A percentile compares a stretch with the other conserved stretches of the same genome.
These are phyloP conservation scores for Diaporthe vexans DNA, from an alignment of 2,329 filamentous ascomycete genomes.

Conservation along the genomic window DNA sequence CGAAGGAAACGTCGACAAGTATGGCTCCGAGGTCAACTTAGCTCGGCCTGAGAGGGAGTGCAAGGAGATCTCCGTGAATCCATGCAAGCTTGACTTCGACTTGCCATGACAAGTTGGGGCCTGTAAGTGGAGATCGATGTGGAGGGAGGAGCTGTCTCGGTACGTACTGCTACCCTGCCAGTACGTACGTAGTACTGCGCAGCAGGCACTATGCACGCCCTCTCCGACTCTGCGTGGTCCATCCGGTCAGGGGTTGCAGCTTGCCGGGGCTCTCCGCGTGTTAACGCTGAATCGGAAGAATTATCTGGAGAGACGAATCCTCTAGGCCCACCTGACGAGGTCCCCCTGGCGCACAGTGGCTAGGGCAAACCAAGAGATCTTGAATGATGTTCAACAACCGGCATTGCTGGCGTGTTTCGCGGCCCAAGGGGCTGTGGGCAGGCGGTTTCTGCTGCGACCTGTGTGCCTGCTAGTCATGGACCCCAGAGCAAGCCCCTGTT, in stretches of 20 bases:
- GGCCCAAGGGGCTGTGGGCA: slow-evolving; percentile 28
- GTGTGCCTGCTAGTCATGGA: slow-evolving; percentile 27
- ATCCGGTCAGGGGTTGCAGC: slow-evolving; percentile 39
- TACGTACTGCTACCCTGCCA: slow-evolving; percentile 35
- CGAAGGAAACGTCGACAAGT: slow-evolving; percentile 29
- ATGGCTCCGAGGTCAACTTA: slow-evolving; percentile 34
- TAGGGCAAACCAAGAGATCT: slow-evolving; percentile 25
- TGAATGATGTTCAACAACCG: slow-evolving; percentile 39
- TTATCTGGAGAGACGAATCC: slow-evolving; percentile 41
- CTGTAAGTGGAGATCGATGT: slow-evolving; percentile 39
- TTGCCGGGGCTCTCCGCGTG: slow-evolving; percentile 43
- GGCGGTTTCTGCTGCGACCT: slow-evolving; percentile 21
- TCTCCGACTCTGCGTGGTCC: slow-evolving; percentile 33
- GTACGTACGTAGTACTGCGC: slow-evolving; percentile 35
- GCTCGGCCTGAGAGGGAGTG: slow-evolving; percentile 30
- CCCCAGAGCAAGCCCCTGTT: slow-evolving; percentile 19
- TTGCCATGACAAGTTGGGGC: slow-evolving; percentile 40
- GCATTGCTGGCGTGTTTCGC: slow-evolving; percentile 41
- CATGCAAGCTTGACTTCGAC: slow-evolving; percentile 35
- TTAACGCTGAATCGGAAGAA: slow-evolving; percentile 43
- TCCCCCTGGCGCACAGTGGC: slow-evolving; percentile 40
- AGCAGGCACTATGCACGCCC: slow-evolving; percentile 20
- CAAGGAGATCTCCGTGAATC: slow-evolving; percentile 39
- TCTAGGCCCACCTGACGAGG: slow-evolving; percentile 33
- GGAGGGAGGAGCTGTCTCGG: slow-evolving; percentile 36